These are phyloP conservation scores for Suhomyces anneliseae DNA, from an alignment of 1,139 yeast genomes.

Conservation along the genomic window DNA sequence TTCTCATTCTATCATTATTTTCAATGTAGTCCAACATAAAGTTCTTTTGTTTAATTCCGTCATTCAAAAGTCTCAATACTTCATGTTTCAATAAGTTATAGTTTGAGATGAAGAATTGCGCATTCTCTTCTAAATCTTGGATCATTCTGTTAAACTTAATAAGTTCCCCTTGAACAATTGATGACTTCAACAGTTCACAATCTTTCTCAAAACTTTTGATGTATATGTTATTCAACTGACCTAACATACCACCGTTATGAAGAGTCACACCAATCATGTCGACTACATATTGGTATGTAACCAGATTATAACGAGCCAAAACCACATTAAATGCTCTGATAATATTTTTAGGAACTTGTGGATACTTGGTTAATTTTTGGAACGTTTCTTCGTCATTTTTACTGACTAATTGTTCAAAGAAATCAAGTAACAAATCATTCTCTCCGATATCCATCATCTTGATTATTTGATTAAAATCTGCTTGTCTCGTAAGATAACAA, in stretches of 20 bases:
- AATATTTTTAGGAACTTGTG: constrained; percentile 32
- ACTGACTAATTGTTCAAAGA: constrained; percentile 30
- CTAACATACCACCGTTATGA: constrained; percentile 42
- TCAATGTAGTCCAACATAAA: constrained; percentile 67
- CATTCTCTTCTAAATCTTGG: constrained; percentile 66
- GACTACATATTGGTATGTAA: constrained; percentile 26
- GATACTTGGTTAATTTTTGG: constrained; percentile 27
- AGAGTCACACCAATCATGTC: constrained; percentile 39
- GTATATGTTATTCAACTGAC: constrained; percentile 36
- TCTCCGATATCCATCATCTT: constrained; percentile 16
- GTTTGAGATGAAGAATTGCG: constrained; percentile 47
- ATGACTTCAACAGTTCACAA: constrained; percentile 44
- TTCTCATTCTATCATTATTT: constrained; percentile 65
- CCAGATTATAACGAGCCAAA: constrained; percentile 21
- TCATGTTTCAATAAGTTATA: constrained; percentile 50
- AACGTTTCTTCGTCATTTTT: constrained; percentile 43
- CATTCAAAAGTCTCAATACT: constrained; percentile 35
- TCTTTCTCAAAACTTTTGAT: constrained; percentile 45
- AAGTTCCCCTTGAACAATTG: constrained; percentile 49
- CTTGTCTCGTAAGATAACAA: constrained; percentile 33
- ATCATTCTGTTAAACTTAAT: constrained; percentile 48
- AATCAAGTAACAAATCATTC: constrained; percentile 23
- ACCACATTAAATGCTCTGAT: constrained; percentile 24
- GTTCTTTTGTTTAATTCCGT: constrained; percentile 19
- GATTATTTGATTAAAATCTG: constrained; percentile 22